phyloP scores from a whole-genome alignment of 306 rosid species.

The Corylus heterophylla region DNA sequence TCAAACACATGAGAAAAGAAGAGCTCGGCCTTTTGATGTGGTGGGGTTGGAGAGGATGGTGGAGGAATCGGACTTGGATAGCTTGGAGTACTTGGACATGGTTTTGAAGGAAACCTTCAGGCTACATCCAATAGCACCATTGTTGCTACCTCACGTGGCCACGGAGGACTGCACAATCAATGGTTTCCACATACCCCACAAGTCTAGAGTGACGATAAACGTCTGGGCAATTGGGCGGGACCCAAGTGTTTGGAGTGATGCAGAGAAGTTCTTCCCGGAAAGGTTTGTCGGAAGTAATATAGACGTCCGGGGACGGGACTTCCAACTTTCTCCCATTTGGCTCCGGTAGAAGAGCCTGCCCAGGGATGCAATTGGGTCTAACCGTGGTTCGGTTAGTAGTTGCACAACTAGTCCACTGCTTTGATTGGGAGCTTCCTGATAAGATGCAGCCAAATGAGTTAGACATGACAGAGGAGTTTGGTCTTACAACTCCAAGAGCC shows the following conservation, averaged over 20 bases:
- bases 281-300: neutral
- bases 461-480: constrained; percentile 41
- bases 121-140: constrained; percentile 62
- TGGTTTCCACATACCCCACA: constrained; percentile 7
- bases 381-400: constrained; percentile 12
- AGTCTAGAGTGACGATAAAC: neutral
- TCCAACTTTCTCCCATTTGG: constrained; percentile 12
- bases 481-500: constrained; percentile 27
- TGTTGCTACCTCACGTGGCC: constrained; percentile 55
- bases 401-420: constrained; percentile 43
- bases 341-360: constrained; percentile 6
- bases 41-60: constrained; percentile 59
- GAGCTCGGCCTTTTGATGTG: constrained; percentile 46
- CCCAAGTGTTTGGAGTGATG: constrained; percentile 1
- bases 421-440: constrained; percentile 41
- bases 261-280: constrained; percentile 5
- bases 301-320: constrained; percentile 4
- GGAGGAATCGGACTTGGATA: constrained; percentile 56
- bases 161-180: constrained; percentile 47
- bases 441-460: constrained; percentile 29
- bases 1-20: constrained; percentile 51
- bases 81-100: constrained; percentile 49
- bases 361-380: constrained; percentile 29
- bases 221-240: constrained; percentile 23
- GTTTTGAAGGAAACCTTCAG: constrained; percentile 58